Evolutionary conservation across 176 grass and related monocot species (phyloP).

Genomic region (Miscanthus lutarioriparius): DNA sequence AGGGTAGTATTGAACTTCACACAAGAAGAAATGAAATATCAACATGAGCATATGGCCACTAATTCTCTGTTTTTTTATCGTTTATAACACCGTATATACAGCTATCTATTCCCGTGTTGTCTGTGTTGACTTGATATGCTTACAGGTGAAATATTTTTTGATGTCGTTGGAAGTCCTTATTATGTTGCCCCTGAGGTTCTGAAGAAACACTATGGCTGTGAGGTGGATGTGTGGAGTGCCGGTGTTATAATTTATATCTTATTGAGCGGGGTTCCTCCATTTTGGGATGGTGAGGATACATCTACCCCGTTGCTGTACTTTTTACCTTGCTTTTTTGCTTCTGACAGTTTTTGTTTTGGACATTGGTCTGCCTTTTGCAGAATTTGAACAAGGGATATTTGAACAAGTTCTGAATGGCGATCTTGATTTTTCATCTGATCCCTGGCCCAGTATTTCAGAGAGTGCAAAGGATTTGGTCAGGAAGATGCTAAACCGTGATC

Average conservation of each 20-base stretch:
- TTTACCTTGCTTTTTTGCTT: slow-evolving; percentile 9
- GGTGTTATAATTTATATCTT: slow-evolving; percentile 80
- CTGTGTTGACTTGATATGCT: slow-evolving; percentile 27
- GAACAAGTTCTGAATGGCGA: slow-evolving; percentile 62
- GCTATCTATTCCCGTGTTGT: too few relatives aligned
- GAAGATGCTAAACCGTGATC: slow-evolving; percentile 63
- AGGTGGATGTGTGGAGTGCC: slow-evolving; percentile 75
- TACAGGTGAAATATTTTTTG: slow-evolving; percentile 57
- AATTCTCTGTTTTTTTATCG: too few relatives aligned
- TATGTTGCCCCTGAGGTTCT: slow-evolving; percentile 87
- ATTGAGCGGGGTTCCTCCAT: slow-evolving; percentile 74
- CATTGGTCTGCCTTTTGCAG: slow-evolving; percentile 29
- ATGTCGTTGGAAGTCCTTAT: slow-evolving; percentile 78
- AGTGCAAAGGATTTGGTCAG: slow-evolving; percentile 78
- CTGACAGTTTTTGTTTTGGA: slow-evolving; percentile 7
- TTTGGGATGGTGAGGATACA: slow-evolving; percentile 68
- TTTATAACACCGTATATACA: too few relatives aligned
- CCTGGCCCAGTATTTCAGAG: slow-evolving; percentile 68
- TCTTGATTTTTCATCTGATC: slow-evolving; percentile 57
- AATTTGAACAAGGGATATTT: slow-evolving; percentile 79
- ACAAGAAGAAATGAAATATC: too few relatives aligned
- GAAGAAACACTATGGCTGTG: slow-evolving; percentile 53
- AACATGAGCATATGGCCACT: too few relatives aligned
- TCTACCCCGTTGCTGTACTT: not conserved
- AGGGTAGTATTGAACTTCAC: too few relatives aligned